Evolutionary conservation across 176 grass and related monocot species (phyloP).

Genomic region (Typha latifolia): DNA sequence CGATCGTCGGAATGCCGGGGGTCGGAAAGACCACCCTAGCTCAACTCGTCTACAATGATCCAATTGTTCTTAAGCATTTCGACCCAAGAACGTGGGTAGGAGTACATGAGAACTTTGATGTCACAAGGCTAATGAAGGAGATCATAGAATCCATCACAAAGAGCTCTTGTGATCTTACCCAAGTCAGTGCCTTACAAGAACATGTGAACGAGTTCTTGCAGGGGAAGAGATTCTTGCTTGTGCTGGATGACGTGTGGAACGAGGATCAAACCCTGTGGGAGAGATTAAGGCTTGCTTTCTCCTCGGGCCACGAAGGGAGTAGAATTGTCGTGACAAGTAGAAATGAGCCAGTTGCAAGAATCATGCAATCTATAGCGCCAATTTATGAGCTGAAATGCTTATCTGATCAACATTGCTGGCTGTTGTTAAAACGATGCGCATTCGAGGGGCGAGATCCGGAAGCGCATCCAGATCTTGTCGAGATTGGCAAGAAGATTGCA

Average conservation of each 20-base stretch:
- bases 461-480: not conserved
- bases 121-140: slow-evolving; percentile 6
- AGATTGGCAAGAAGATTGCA: slow-evolving; percentile 24
- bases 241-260: slow-evolving; percentile 50
- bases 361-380: slow-evolving; percentile 11
- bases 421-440: slow-evolving; percentile 20
- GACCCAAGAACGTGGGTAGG: slow-evolving; percentile 23
- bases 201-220: slow-evolving; percentile 12
- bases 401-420: slow-evolving; percentile 23
- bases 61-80: slow-evolving; percentile 8
- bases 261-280: slow-evolving; percentile 16
- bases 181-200: slow-evolving; percentile 25
- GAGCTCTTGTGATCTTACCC: not conserved
- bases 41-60: slow-evolving; percentile 13
- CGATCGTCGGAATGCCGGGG: not conserved
- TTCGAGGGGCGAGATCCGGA: slow-evolving; percentile 18
- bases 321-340: slow-evolving; percentile 30
- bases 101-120: slow-evolving; percentile 14
- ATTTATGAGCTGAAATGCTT: slow-evolving; percentile 9
- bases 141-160: slow-evolving; percentile 3
- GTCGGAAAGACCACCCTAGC: slow-evolving; percentile 25
- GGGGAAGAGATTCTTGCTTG: slow-evolving; percentile 35
- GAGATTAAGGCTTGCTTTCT: slow-evolving; percentile 15
- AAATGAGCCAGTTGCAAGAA: slow-evolving; percentile 16
- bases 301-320: slow-evolving; percentile 23